Conservation (phyloP, 257 asterid species). For the Ilex asprella region DNA sequence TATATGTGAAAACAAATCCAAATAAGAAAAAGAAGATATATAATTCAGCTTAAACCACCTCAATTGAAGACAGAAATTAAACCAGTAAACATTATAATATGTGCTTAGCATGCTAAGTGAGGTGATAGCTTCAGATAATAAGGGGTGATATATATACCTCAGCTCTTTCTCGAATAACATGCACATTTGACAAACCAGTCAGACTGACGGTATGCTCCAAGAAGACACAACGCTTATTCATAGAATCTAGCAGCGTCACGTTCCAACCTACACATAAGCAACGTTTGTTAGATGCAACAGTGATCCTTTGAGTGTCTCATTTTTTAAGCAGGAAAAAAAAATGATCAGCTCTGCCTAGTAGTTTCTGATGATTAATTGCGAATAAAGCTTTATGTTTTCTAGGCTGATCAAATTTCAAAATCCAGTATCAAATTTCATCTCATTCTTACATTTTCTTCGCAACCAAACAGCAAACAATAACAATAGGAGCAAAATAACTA, state of each 20-base stretch:
- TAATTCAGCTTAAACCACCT: too few species aligned
- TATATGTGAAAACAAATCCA: too few species aligned
- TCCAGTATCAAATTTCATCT: background rate
- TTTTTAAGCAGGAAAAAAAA: background rate
- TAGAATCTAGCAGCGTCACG: slow-evolving; percentile 76
- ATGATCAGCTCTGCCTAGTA: background rate
- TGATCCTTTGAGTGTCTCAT: background rate
- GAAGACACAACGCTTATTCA: slow-evolving; percentile 81
- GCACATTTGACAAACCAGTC: slow-evolving; percentile 65
- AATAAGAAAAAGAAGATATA: too few species aligned
- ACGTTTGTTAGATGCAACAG: background rate
- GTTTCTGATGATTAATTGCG: too few species aligned
- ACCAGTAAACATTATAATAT: too few species aligned
- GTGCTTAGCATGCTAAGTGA: too few species aligned
- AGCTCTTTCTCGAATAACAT: slow-evolving; percentile 65
- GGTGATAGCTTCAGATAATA: background rate
- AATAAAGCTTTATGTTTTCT: background rate
- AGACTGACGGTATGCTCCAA: slow-evolving; percentile 64
- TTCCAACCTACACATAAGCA: slow-evolving; percentile 62
- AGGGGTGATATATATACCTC: slow-evolving; percentile 43
- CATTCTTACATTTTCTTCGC: background rate
- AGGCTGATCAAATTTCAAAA: background rate
- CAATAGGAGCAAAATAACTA: background rate
- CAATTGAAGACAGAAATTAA: too few species aligned
- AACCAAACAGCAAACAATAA: background rate